Conservation (phyloP, 768 basidiomycete genomes). For the Collybia nuda region DNA sequence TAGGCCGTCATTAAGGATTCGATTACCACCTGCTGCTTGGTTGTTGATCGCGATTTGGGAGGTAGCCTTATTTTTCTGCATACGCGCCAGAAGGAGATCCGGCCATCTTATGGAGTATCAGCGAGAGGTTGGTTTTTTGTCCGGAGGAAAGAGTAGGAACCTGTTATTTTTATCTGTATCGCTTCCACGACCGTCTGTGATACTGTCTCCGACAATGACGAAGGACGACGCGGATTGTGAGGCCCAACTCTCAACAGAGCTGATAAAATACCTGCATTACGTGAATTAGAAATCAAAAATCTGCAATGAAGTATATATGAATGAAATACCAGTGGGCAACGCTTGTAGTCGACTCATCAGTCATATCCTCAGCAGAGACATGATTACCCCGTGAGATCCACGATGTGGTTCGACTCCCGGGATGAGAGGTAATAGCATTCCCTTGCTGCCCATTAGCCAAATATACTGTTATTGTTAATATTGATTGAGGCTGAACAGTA, state of each 20-base stretch:
- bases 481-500: conserved; percentile 32
- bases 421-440: conserved; percentile 45
- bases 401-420: conserved; percentile 47
- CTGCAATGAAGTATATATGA: neutral
- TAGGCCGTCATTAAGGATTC: conserved; percentile 47
- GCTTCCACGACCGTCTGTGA: conserved; percentile 52
- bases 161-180: conserved; percentile 44
- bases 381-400: conserved; percentile 40
- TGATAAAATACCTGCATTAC: conserved; percentile 39
- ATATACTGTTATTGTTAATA: conserved; percentile 42
- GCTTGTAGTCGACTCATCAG: conserved; percentile 23
- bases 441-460: conserved; percentile 36
- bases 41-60: conserved; percentile 40
- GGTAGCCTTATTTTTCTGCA: conserved; percentile 29
- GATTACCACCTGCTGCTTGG: conserved; percentile 54
- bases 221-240: conserved; percentile 27
- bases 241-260: conserved; percentile 40
- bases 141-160: conserved; percentile 14
- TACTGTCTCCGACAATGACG: conserved; percentile 51
- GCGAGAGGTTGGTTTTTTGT: neutral
- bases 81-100: conserved; percentile 42
- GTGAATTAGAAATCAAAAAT: neutral
- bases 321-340: conserved; percentile 33
- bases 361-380: conserved; percentile 9
- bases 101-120: conserved; percentile 36